phyloP scores from a whole-genome alignment of 208 protist genomes.

The Herpetomonas samuelpessoai region DNA sequence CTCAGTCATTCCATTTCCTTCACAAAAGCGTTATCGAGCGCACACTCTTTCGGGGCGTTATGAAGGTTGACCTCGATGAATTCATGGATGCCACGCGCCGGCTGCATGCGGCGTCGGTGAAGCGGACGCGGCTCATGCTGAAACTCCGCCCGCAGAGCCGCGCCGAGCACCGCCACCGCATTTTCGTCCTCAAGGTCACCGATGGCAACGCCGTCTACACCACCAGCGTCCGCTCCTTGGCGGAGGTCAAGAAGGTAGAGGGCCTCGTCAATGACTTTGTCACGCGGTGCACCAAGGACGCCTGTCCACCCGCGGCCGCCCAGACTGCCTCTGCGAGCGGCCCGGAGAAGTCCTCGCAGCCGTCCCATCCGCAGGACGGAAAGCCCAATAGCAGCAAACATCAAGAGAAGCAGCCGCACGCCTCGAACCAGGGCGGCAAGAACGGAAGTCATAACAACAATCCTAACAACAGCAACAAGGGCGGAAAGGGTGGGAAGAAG shows the following conservation, averaged over 20 bases:
- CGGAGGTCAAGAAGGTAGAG: conserved; percentile 63
- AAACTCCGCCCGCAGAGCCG: conserved; percentile 42
- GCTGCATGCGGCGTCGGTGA: conserved; percentile 58
- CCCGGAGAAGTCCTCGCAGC: neutral
- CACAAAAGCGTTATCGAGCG: too few relatives aligned
- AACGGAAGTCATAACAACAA: conserved; percentile 3
- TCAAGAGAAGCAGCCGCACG: neutral
- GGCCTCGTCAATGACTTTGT: conserved; percentile 63
- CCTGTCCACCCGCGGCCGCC: conserved; percentile 1
- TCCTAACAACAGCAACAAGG: conserved; percentile 9
- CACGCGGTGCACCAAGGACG: conserved; percentile 34
- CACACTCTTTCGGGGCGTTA: too few relatives aligned
- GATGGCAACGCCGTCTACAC: conserved; percentile 63
- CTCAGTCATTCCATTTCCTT: too few relatives aligned
- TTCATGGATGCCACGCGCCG: conserved; percentile 50
- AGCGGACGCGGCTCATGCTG: conserved; percentile 65
- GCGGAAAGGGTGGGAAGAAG: conserved; percentile 22
- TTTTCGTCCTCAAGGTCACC: conserved; percentile 65
- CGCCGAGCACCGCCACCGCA: conserved; percentile 15
- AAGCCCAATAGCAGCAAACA: conserved; percentile 4
- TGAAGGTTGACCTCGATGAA: conserved; percentile 59
- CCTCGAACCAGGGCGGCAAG: neutral
- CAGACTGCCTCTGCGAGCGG: too few relatives aligned
- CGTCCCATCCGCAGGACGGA: neutral
- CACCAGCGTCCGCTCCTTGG: conserved; percentile 53